Percentiles rank a stretch among this genome's conserved stretches.
Conservation (phyloP, 1,139 yeast species). For the Blastobotrys persicus region DNA sequence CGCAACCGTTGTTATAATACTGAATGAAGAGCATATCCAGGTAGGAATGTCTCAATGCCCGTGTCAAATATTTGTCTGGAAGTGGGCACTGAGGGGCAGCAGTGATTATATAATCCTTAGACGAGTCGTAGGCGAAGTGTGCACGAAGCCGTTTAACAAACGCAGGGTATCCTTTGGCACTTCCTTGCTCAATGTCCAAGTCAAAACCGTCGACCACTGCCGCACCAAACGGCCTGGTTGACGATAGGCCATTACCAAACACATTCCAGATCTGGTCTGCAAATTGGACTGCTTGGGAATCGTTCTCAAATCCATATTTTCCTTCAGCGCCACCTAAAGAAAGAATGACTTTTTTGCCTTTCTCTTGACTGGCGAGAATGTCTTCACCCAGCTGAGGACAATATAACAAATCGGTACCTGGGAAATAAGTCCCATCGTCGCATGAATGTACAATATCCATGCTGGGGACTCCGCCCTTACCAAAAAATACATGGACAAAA, state of each 20-base stretch:
- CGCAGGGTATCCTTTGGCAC: constrained; percentile 51
- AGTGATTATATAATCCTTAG: constrained; percentile 60
- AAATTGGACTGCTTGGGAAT: constrained; percentile 59
- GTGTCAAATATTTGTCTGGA: constrained; percentile 82
- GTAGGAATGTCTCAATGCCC: constrained; percentile 55
- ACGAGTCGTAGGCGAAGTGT: constrained; percentile 46
- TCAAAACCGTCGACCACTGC: constrained; percentile 68
- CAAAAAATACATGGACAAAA: constrained; percentile 57
- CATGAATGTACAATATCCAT: constrained; percentile 69
- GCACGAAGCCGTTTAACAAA: constrained; percentile 52
- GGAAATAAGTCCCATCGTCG: constrained; percentile 28
- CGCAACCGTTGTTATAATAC: constrained; percentile 88
- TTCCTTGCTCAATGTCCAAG: constrained; percentile 61
- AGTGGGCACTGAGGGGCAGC: constrained; percentile 96
- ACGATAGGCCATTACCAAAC: constrained; percentile 53
- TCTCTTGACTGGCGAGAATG: constrained; percentile 74
- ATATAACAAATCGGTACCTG: constrained; percentile 34
- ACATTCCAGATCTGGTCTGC: constrained; percentile 78
- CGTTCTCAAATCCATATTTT: constrained; percentile 64
- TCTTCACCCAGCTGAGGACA: constrained; percentile 51
- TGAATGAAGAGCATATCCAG: constrained; percentile 87
- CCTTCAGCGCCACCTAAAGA: constrained; percentile 91
- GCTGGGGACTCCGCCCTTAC: constrained; percentile 40
- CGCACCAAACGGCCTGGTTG: constrained; percentile 68
- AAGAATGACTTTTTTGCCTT: constrained; percentile 76